These are phyloP conservation scores for Termitomyces sp. DNA, from an alignment of 768 basidiomycete species.

Conservation along the genomic window DNA sequence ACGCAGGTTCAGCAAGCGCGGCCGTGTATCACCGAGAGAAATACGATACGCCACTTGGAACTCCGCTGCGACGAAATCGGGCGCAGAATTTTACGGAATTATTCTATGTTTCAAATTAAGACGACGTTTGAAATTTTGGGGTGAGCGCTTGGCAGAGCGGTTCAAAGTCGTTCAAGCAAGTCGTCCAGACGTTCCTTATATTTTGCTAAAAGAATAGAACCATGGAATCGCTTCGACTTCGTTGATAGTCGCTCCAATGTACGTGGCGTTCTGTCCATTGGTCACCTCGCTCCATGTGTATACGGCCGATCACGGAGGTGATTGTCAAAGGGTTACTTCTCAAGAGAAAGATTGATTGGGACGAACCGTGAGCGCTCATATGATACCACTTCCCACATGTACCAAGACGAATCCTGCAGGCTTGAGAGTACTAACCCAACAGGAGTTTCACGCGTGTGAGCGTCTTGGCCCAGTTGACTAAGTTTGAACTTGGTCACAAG, in stretches of 20 bases:
- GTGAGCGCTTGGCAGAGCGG: neutral
- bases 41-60: neutral
- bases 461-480: neutral
- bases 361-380: neutral
- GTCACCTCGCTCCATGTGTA: neutral
- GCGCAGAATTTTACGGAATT: neutral
- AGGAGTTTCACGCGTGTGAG: neutral
- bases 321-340: neutral
- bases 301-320: slow-evolving; percentile 4
- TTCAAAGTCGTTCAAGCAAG: neutral
- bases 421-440: neutral
- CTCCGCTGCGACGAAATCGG: slow-evolving; percentile 8
- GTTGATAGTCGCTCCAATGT: neutral
- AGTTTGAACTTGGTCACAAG: neutral
- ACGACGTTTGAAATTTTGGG: neutral
- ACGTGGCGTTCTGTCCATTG: neutral
- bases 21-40: neutral
- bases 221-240: neutral
- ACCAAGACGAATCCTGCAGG: no score
- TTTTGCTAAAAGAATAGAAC: neutral
- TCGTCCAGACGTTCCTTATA: neutral
- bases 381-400: no score
- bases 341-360: neutral
- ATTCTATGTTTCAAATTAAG: neutral
- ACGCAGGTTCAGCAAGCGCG: neutral